Evolutionary conservation across 164 flowering plant species (phyloP).

Genomic region (Kalanchoe fedtschenkoi): DNA sequence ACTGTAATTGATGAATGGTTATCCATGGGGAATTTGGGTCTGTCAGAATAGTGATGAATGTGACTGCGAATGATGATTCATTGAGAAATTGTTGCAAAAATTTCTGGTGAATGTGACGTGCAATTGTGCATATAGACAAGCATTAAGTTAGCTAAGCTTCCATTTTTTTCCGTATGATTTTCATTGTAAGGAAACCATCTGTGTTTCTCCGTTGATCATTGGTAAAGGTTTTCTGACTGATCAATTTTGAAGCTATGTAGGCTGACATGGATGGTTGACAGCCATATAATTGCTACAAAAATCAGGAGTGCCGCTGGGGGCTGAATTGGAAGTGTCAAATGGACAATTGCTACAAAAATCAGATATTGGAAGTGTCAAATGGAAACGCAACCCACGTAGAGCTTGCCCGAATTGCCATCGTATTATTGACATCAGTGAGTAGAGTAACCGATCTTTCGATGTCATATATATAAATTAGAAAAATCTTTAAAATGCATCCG

Average conservation of each 20-base stretch:
- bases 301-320: constrained; percentile 65
- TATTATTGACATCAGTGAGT: constrained; percentile 77
- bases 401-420: constrained; percentile 73
- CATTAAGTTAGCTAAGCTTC: no score
- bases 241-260: constrained; percentile 29
- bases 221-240: no score
- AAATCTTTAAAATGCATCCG: background rate
- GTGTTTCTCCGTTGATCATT: no score
- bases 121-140: no score
- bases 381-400: constrained; percentile 81
- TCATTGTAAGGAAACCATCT: no score
- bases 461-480: background rate
- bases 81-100: no score
- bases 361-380: constrained; percentile 31
- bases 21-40: no score
- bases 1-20: no score
- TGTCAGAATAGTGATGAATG: no score
- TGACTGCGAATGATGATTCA: no score
- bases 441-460: constrained; percentile 12
- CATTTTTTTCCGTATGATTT: no score
- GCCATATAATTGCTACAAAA: constrained; percentile 75
- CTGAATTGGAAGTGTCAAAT: constrained; percentile 24
- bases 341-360: no score
- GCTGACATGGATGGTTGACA: constrained; percentile 81
- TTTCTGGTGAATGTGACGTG: background rate